Conservation (phyloP, 176 grass and related monocot genomes). For the Oropetium thomaeum region DNA sequence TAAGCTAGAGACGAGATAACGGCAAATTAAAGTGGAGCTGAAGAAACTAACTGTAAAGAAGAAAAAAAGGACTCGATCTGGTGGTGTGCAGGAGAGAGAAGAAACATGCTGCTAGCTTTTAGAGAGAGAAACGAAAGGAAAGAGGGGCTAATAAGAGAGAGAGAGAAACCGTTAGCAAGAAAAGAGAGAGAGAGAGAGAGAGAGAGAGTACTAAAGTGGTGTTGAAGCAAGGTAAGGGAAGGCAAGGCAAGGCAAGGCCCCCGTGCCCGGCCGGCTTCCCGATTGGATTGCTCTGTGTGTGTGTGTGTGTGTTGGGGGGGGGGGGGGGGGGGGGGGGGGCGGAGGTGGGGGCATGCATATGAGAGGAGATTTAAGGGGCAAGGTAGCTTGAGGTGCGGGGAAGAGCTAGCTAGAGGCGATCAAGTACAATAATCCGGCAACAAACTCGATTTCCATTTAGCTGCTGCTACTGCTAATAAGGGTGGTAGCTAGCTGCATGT, state of each 20-base stretch:
- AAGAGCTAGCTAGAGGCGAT: slow-evolving; percentile 38
- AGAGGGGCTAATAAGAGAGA: background rate
- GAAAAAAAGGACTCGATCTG: background rate
- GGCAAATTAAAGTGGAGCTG: slow-evolving; percentile 41
- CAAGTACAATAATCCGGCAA: slow-evolving; percentile 64
- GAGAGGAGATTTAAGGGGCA: slow-evolving; percentile 31
- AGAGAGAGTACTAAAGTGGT: slow-evolving; percentile 46
- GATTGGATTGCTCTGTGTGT: too few relatives aligned
- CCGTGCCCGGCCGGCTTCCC: slow-evolving; percentile 17
- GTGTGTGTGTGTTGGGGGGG: too few relatives aligned
- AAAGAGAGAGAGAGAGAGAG: too few relatives aligned
- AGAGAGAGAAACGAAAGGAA: slow-evolving; percentile 19
- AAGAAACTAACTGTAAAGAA: slow-evolving; percentile 13
- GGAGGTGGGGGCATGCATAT: background rate
- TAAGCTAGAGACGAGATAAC: slow-evolving; percentile 42
- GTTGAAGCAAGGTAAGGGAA: slow-evolving; percentile 66
- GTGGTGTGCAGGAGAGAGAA: slow-evolving; percentile 19
- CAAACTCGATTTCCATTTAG: slow-evolving; percentile 27
- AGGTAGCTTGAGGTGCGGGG: slow-evolving; percentile 55
- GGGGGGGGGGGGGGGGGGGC: too few relatives aligned
- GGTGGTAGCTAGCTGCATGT: slow-evolving; percentile 33
- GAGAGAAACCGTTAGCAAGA: too few relatives aligned
- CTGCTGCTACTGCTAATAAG: too few relatives aligned
- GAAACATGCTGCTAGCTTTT: background rate
- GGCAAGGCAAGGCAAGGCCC: slow-evolving; percentile 20